Base-by-base conservation (phyloP, 306 rosid species). In the Castanea crenata region DNA sequence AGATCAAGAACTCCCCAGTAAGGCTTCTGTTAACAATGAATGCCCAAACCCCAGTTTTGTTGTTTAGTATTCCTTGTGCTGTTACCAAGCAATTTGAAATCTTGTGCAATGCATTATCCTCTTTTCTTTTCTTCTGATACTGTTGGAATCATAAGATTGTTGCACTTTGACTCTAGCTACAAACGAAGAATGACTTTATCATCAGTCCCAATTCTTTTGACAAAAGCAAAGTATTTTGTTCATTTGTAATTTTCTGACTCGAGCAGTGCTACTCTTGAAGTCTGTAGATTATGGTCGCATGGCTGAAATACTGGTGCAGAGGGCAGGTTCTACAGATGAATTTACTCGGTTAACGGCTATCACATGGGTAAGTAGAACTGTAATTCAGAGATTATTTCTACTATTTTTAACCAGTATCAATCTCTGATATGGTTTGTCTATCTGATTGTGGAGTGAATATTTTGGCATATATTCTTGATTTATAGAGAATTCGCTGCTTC, bases 281-380 rank as follows among this genome's bases (percentile, higher is more conserved):
- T 91, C 99, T 96, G 99, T 96, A 96, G 99, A 96, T 96, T 96
- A 91, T 90, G 98, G 99, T 78, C 96, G 99, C 78, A 96, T 96
- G 99, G 98, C 98, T 81, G 93, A 96, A 84, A 96, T 96, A 80
- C 88, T 96, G 91, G 97, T 96, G 71, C 90, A 91, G 84, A 96
- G 98, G 85, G 98, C 98, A 63, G 88, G 88, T 84, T 93, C 98
- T 81, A 56, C 78, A 1, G 98, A 96, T 82, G 99, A 96, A 72
- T 96, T 93, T 86, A 96, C 98, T 81, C 91, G 99, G 83, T 87
- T 93, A 87, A 93, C 97, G 54, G 98, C 99, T 70, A 85, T 93
- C 78, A 96, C 94, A 68, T 96, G 99, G 99, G 99, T 93, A 88
- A 83, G 91, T 85, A 32, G 69, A 59, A 76, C 64, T 29, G 10